phyloP scores from a whole-genome alignment of 352 stramenopile species.

The Salisapilia sapeloensis region DNA sequence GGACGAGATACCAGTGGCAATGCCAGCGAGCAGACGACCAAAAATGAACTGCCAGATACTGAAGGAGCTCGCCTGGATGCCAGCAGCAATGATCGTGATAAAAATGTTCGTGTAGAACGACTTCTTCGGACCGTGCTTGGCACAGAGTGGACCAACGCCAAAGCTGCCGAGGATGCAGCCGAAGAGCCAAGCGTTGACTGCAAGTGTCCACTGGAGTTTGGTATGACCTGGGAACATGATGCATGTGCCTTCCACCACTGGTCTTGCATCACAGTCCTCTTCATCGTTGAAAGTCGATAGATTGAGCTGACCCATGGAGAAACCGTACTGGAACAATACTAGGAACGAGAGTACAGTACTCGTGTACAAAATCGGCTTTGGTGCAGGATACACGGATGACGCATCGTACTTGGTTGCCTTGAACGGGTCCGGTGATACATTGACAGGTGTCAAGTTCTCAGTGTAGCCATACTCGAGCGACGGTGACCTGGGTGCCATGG shows the following conservation, averaged over 20 bases:
- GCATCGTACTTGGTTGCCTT: too few species aligned
- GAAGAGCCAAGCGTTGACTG: slow-evolving; percentile 31
- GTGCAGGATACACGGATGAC: too few species aligned
- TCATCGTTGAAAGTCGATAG: slow-evolving; percentile 21
- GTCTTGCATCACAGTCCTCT: slow-evolving; percentile 10
- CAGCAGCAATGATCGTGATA: slow-evolving; percentile 4
- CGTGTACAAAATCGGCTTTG: slow-evolving; percentile 9
- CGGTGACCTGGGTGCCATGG: too few species aligned
- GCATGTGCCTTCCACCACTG: slow-evolving; percentile 12
- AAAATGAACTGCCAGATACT: slow-evolving; percentile 8
- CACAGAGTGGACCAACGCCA: slow-evolving; percentile 12
- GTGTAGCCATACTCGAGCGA: too few species aligned
- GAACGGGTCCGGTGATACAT: too few species aligned
- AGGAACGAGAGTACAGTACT: slow-evolving; percentile 16
- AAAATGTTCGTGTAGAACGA: slow-evolving; percentile 8
- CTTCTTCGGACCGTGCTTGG: slow-evolving; percentile 17
- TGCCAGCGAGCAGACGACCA: slow-evolving; percentile 8
- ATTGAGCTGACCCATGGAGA: slow-evolving; percentile 24
- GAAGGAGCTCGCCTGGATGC: slow-evolving; percentile 6
- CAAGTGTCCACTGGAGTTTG: slow-evolving; percentile 23
- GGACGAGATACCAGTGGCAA: slow-evolving; percentile 4
- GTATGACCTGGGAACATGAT: slow-evolving; percentile 26
- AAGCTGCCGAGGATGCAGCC: slow-evolving; percentile 22
- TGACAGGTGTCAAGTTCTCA: too few species aligned
- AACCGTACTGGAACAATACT: slow-evolving; percentile 19